Evolutionary conservation across 768 basidiomycete species (phyloP), one percentile per base, ranked within the genome.

Genomic region (Cystobasidium onofrii): DNA sequence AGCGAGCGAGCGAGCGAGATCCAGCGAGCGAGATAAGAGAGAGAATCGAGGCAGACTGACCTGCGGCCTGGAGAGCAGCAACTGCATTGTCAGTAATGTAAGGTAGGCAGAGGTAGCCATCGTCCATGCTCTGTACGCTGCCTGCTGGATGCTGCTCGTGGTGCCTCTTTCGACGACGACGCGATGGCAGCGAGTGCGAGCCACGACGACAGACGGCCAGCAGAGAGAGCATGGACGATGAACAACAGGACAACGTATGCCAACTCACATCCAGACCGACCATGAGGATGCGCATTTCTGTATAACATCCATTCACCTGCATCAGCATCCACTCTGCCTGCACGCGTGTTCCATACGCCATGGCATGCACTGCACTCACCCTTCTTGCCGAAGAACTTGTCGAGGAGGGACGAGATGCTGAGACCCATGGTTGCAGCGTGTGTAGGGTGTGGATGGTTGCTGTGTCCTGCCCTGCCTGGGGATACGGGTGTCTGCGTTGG

Each of bases 241-340:
- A 7, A 50, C 46, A n/a, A 20, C n/a, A 50, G 46, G n/a, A 7
- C 12, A n/a, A n/a, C 57, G 29, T 9, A 25, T 25, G 23, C 4
- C 31, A 15, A 61, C 57, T 95, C 80, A 96, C 96, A 81, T 99
- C 96, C 80, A 99, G 91, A 84, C 96, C 96, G 81, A 99, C 95
- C 95, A 99, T 99, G 83, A 99, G 85, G 85, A 99, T 98, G 81
- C 95, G 92, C 95, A 99, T 98, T 85, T 99, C 95, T 87, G 89
- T 95, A 86, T 20, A n/a, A 4, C 46, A 9, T 50, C n/a, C 46
- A 9, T 7, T 17, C 46, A 4, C 39, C 39, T 39, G 39, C 46
- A n/a, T 50, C 46, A 43, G 41, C 41, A 43, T 9, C 18, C 41
- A 43, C 41, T 43, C 41, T 7, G 7, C 41, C 41, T 4, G 46